Conservation (phyloP, 2,329 filamentous ascomycete species). For the Calonectria pseudoreteaudii region DNA sequence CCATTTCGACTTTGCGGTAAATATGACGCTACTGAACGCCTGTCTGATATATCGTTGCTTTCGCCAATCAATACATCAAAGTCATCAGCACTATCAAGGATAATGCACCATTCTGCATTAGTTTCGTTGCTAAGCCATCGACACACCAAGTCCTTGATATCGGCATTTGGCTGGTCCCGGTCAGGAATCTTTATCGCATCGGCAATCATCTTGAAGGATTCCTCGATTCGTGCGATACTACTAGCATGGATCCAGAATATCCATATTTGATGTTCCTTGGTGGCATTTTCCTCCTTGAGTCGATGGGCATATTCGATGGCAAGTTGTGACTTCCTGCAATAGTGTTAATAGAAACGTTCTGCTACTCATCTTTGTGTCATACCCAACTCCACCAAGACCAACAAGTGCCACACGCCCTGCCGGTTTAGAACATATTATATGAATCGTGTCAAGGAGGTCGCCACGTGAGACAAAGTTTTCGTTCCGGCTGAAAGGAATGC, state of each 20-base stretch:
- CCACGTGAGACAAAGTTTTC: background rate
- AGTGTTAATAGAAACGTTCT: background rate
- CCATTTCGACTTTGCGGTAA: slow-evolving; percentile 10
- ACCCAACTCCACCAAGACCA: background rate
- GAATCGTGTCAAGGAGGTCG: background rate
- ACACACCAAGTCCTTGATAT: slow-evolving; percentile 1
- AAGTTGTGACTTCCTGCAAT: background rate
- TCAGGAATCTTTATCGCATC: background rate
- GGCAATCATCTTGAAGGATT: background rate
- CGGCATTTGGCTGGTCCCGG: background rate
- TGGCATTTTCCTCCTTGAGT: background rate
- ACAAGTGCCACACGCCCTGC: background rate
- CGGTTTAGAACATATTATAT: background rate
- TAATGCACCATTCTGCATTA: background rate
- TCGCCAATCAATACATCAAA: background rate
- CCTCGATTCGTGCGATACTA: background rate
- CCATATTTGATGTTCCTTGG: background rate
- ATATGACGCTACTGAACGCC: background rate
- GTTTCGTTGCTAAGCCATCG: background rate
- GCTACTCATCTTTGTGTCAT: background rate
- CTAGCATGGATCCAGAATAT: background rate
- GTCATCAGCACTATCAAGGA: background rate
- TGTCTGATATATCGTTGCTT: background rate
- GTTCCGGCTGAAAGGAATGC: background rate
- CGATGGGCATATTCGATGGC: background rate